phyloP scores from a whole-genome alignment of 352 stramenopile species.

The Phytophthora europaea region DNA sequence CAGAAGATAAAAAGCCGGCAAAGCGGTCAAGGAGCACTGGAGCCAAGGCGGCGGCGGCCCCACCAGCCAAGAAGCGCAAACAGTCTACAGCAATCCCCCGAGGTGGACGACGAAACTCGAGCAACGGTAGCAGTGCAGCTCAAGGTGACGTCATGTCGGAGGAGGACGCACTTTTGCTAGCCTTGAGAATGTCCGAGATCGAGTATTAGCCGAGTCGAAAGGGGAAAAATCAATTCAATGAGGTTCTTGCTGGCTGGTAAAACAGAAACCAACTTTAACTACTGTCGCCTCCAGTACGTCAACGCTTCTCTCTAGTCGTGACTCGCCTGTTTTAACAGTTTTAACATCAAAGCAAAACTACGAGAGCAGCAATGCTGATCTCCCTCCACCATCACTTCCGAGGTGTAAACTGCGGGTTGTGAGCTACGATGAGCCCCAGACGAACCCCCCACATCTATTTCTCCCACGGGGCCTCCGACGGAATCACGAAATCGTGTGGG shows the following conservation, averaged over 20 bases:
- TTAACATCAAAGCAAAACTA: neutral
- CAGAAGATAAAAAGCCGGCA: slow-evolving; percentile 19
- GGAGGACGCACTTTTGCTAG: slow-evolving; percentile 48
- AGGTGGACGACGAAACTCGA: slow-evolving; percentile 13
- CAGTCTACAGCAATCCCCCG: slow-evolving; percentile 18
- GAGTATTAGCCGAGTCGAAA: slow-evolving; percentile 40
- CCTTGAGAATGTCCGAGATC: slow-evolving; percentile 50
- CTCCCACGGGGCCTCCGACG: neutral
- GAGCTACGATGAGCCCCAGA: neutral
- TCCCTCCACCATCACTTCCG: neutral
- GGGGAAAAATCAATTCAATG: neutral
- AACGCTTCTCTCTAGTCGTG: no score
- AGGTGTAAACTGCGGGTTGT: neutral
- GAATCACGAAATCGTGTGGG: neutral
- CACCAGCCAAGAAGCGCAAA: slow-evolving; percentile 32
- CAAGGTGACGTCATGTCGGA: slow-evolving; percentile 39
- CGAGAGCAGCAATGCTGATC: no score
- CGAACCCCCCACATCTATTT: neutral
- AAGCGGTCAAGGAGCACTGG: slow-evolving; percentile 27
- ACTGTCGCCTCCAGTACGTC: no score
- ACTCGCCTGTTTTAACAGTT: no score
- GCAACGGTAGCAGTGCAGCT: slow-evolving; percentile 11
- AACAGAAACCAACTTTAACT: no score
- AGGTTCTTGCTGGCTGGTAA: neutral
- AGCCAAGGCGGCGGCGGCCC: slow-evolving; percentile 6